Evolutionary conservation across 148 eudicot genomes (phyloP).

Genomic region (Rhododendron henanense): DNA sequence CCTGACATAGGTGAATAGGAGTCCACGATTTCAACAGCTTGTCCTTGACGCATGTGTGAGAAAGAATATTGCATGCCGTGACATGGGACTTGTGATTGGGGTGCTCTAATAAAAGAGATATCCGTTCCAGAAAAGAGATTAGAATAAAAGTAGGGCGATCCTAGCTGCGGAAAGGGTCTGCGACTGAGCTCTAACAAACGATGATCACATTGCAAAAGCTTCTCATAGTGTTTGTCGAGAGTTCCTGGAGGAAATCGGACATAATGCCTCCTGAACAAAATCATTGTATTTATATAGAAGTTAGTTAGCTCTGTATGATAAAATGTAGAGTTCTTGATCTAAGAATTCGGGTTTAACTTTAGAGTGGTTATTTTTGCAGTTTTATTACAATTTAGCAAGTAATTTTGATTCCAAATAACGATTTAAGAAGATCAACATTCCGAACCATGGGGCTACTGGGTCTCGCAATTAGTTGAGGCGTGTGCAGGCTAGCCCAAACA

Average conservation of each 20-base stretch:
- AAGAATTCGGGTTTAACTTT: neutral
- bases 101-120: slow-evolving; percentile 5
- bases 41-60: neutral
- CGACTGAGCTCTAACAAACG: slow-evolving; percentile 19
- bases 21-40: neutral
- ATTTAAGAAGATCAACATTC: too few species aligned
- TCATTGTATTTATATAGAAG: neutral
- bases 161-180: slow-evolving; percentile 21
- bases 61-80: neutral
- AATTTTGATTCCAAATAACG: too few species aligned
- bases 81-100: neutral
- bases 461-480: too few species aligned
- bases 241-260: slow-evolving; percentile 22
- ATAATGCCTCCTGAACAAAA: slow-evolving; percentile 28
- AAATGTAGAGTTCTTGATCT: neutral
- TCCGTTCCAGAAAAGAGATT: neutral
- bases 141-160: slow-evolving; percentile 10
- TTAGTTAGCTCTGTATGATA: neutral
- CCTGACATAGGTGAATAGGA: slow-evolving; percentile 11
- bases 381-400: too few species aligned
- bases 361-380: neutral
- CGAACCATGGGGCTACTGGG: too few species aligned
- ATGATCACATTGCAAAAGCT: slow-evolving; percentile 31
- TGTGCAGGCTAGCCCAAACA: too few species aligned
- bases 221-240: slow-evolving; percentile 27